These are phyloP conservation scores for Brasenia schreberi DNA, from an alignment of 164 flowering plant species.

Conservation along the genomic window DNA sequence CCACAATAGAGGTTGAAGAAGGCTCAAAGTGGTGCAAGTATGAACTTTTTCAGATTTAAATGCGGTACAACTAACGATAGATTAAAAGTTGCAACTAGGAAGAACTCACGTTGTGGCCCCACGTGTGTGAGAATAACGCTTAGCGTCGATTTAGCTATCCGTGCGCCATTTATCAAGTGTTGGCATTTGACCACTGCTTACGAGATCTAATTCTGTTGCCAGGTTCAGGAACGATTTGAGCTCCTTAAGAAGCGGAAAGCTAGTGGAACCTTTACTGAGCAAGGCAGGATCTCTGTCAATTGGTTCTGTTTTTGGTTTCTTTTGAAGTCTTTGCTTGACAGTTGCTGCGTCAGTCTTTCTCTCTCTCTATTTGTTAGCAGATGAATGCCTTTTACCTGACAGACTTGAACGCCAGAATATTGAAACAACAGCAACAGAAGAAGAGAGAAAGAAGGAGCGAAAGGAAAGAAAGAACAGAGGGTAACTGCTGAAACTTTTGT, in stretches of 20 bases:
- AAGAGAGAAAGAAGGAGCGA: slow-evolving; percentile 72
- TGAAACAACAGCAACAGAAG: slow-evolving; percentile 92
- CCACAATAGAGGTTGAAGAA: too few species aligned
- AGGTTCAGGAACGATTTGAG: slow-evolving; percentile 93
- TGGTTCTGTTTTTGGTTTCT: not conserved
- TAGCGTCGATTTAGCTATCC: too few species aligned
- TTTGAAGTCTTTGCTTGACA: too few species aligned
- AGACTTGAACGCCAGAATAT: slow-evolving; percentile 81
- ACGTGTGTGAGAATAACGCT: too few species aligned
- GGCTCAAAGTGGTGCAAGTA: too few species aligned
- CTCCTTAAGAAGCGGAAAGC: slow-evolving; percentile 70
- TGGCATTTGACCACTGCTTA: not conserved
- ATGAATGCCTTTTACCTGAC: not conserved
- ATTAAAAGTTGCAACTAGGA: too few species aligned
- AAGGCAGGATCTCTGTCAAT: slow-evolving; percentile 34
- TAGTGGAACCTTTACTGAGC: slow-evolving; percentile 65
- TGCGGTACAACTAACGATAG: too few species aligned
- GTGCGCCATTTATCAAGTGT: not conserved
- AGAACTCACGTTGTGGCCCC: too few species aligned
- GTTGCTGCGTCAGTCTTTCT: too few species aligned
- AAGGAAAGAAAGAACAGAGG: slow-evolving; percentile 92
- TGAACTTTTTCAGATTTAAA: too few species aligned
- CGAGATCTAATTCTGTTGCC: not conserved
- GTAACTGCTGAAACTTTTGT: slow-evolving; percentile 1
- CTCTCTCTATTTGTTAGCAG: too few species aligned